These are phyloP conservation scores for Castanospermum australe DNA, from an alignment of 306 rosid species.

Conservation along the genomic window DNA sequence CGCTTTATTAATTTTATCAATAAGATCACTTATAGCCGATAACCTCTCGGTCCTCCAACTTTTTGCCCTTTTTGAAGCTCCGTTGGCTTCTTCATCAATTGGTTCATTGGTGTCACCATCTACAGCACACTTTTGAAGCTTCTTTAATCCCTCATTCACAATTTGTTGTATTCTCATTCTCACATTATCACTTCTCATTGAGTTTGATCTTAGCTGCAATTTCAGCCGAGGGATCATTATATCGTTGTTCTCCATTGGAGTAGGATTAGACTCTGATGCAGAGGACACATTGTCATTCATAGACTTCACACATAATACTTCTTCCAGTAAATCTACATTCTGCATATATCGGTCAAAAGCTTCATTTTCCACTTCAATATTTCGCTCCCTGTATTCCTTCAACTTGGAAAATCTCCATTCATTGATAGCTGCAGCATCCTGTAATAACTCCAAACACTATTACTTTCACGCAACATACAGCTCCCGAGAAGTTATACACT, in stretches of 20 bases:
- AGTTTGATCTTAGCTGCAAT: slow-evolving; percentile 63
- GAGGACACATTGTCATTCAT: slow-evolving; percentile 49
- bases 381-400: slow-evolving; percentile 71
- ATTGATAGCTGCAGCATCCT: slow-evolving; percentile 87
- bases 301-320: slow-evolving; percentile 67
- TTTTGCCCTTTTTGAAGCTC: slow-evolving; percentile 44
- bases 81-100: slow-evolving; percentile 47
- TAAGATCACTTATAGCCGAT: slow-evolving; percentile 61
- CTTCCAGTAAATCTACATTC: slow-evolving; percentile 74
- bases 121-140: slow-evolving; percentile 44
- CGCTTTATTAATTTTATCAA: slow-evolving; percentile 83
- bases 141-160: slow-evolving; percentile 73
- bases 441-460: slow-evolving; percentile 44
- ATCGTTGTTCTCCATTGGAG: slow-evolving; percentile 47
- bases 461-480: slow-evolving; percentile 20
- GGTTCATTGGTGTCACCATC: slow-evolving; percentile 41
- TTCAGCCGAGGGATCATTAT: slow-evolving; percentile 52
- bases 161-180: slow-evolving; percentile 62
- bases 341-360: slow-evolving; percentile 90
- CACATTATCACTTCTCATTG: slow-evolving; percentile 48
- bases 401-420: slow-evolving; percentile 97
- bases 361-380: slow-evolving; percentile 78
- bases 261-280: slow-evolving; percentile 33
- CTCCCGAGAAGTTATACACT: background rate
- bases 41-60: slow-evolving; percentile 54